Base-by-base conservation (phyloP, 129 eudicot species). In the Lactuca saligna region DNA sequence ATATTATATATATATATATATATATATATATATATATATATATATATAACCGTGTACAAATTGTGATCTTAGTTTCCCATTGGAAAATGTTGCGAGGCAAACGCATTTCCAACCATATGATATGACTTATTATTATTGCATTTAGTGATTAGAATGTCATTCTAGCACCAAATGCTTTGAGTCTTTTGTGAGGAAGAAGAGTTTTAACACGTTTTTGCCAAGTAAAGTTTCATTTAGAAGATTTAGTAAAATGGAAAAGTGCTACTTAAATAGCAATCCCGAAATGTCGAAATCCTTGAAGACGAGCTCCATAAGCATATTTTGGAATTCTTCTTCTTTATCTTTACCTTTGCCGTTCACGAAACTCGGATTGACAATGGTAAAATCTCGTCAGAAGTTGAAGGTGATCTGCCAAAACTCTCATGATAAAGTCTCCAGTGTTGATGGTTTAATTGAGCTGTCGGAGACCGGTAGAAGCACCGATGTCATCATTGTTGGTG, bases 401-500 rank as follows among this genome's bases (percentile, higher is more conserved):
- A 34, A 66, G 42, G 42, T 49, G 50, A 5, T n/a, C 49, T 37
- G 71, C 48, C 35, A 20, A 35, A 11, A 53, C 14, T 35, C 50
- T 3, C n/a, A 31, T 35, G 66, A 61, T 33, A 42, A 33, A 2
- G 4, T 34, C 5, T 42, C 77, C 32, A 25, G 16, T 41, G 33
- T 61, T 5, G 76, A 53, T 55, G 35, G 13, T 0, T 35, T 49
- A 44, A 20, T 34, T 29, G 29, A 33, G 41, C 38, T 8, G 65
- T 4, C 53, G 48, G 77, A 68, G 8, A 25, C 15, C 1, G 80
- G 58, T 14, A 70, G 76, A 25, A 63, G 41, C 8, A 67, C 82
- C 2, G 84, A 80, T 64, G 71, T 80, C 50, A 70, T 80, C 74
- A 80, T 80, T 29, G 81, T 81, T 61, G 85, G 85, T 4, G 85